Conservation (phyloP, 73 alveolate genomes). For the Paramecium bursaria region DNA sequence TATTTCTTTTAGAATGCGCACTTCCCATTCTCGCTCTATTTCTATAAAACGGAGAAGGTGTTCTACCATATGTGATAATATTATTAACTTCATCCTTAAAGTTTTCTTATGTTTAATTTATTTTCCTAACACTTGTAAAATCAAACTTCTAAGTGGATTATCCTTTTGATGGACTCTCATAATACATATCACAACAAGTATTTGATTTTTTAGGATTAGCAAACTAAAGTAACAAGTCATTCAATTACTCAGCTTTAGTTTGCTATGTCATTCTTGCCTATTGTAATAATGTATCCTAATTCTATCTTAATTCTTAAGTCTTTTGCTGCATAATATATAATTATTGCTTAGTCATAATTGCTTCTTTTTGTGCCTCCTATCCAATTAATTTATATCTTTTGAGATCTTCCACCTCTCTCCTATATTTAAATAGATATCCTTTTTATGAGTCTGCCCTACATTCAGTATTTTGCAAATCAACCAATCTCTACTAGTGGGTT, state of each 20-base stretch:
- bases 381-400: constrained; percentile 10
- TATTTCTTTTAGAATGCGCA: too few relatives aligned
- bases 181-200: background rate
- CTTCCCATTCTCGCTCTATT: too few relatives aligned
- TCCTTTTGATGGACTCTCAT: constrained; percentile 34
- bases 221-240: background rate
- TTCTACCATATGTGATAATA: too few relatives aligned
- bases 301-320: constrained; percentile 5
- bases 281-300: background rate
- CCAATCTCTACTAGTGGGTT: constrained; percentile 22
- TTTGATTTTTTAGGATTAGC: constrained; percentile 3
- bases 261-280: background rate
- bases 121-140: too few relatives aligned
- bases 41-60: too few relatives aligned
- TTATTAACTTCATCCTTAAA: too few relatives aligned
- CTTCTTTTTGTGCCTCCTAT: constrained; percentile 21
- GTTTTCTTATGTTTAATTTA: too few relatives aligned
- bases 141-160: too few relatives aligned
- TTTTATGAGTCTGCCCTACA: constrained; percentile 39
- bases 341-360: background rate
- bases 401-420: constrained; percentile 39
- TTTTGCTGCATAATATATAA: background rate
- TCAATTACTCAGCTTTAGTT: background rate
- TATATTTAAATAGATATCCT: constrained; percentile 40
- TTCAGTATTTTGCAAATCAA: constrained; percentile 35